Percentiles rank a stretch among this genome's conserved stretches.
phyloP scores from a whole-genome alignment of 164 flowering plant genomes.

The Umbilicus rupestris region DNA sequence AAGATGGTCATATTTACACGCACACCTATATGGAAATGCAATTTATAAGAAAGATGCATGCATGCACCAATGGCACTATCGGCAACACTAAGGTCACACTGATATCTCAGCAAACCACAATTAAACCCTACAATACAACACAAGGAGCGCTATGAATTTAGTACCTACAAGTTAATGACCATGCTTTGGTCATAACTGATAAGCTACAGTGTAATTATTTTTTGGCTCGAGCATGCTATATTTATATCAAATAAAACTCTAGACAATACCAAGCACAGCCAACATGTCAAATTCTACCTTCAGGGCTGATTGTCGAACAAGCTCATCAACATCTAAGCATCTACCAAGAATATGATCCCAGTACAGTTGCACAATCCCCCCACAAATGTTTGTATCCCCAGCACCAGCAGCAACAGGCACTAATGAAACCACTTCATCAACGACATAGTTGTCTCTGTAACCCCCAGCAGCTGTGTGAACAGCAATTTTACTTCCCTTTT shows the following conservation, averaged over 20 bases:
- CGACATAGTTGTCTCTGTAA: constrained; percentile 1
- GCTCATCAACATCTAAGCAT: constrained; percentile 68
- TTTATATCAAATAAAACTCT: neutral
- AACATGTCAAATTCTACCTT: constrained; percentile 42
- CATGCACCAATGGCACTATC: neutral
- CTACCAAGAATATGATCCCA: constrained; percentile 74
- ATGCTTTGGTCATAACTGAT: neutral
- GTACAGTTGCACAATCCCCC: constrained; percentile 84
- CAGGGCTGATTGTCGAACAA: constrained; percentile 74
- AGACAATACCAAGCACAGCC: neutral
- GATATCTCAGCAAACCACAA: neutral
- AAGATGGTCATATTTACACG: neutral
- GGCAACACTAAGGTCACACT: neutral
- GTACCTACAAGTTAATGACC: neutral
- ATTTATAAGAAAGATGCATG: neutral
- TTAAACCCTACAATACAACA: neutral
- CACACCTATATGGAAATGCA: neutral
- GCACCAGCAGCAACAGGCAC: constrained; percentile 97
- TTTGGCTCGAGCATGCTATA: neutral
- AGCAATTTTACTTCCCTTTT: constrained; percentile 23
- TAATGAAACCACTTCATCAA: constrained; percentile 5
- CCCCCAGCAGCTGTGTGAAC: constrained; percentile 27
- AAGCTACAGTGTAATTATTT: neutral
- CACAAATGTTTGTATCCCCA: constrained; percentile 94
- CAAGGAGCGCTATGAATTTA: neutral